Percentiles rank a stretch among this genome's conserved stretches.
phyloP scores from a whole-genome alignment of 208 protist genomes.

The Crithidia expoeki region DNA sequence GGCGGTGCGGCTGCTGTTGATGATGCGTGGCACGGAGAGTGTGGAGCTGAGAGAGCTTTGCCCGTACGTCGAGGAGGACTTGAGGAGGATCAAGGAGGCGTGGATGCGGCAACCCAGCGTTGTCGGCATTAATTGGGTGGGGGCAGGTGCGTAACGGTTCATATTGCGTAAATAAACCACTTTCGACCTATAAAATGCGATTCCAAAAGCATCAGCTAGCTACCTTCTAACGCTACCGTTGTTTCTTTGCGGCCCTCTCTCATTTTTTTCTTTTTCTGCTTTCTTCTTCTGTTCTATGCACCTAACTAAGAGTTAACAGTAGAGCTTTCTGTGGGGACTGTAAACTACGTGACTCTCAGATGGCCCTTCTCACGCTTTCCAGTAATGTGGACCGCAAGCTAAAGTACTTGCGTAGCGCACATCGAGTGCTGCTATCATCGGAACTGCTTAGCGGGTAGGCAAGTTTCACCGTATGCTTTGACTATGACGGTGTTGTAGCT shows the following conservation, averaged over 20 bases:
- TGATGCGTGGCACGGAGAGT: not conserved
- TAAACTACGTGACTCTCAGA: not conserved
- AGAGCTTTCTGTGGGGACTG: not conserved
- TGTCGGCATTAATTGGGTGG: not conserved
- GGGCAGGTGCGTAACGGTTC: not conserved
- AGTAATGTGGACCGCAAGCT: not conserved
- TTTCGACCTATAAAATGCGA: too few relatives aligned
- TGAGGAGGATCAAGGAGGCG: not conserved
- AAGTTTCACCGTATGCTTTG: too few relatives aligned
- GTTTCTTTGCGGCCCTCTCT: not conserved
- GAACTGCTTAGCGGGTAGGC: too few relatives aligned
- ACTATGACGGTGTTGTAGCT: too few relatives aligned
- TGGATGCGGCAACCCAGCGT: slow-evolving; percentile 2
- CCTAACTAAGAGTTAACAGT: not conserved
- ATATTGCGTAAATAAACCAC: too few relatives aligned
- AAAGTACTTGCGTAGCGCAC: too few relatives aligned
- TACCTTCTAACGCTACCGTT: not conserved
- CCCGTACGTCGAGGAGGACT: not conserved
- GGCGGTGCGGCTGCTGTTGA: slow-evolving; percentile 2
- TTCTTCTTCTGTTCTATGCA: not conserved
- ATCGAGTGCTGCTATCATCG: too few relatives aligned
- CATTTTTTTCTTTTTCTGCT: too few relatives aligned
- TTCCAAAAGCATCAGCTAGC: too few relatives aligned
- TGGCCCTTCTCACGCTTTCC: not conserved
- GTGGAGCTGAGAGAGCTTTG: not conserved